Base-by-base conservation (phyloP, 2,329 filamentous ascomycete genomes). In the Alternaria novae-zelandiae region DNA sequence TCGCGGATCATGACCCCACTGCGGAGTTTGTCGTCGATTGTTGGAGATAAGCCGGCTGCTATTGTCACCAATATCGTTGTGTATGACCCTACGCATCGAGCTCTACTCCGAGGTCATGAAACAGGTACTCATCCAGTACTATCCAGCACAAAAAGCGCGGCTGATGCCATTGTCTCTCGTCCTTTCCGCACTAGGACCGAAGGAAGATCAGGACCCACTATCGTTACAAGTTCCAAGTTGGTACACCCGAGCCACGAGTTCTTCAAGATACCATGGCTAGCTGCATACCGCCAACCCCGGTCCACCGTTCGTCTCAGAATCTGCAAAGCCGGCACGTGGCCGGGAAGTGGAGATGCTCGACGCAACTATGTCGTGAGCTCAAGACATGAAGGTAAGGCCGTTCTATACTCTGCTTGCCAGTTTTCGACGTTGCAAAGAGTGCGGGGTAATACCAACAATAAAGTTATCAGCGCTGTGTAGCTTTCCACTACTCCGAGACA, bases 341-440 rank as follows among this genome's bases (percentile, higher is more conserved):
- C 36, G 36, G 36, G 36, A 41, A 50, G 43, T 61, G 43, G 20
- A 44, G 23, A 11, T 50, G 41, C 30, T 54, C 54, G 41, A 63
- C 47, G 47, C 26, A 51, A 5, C 15, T 21, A 13, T 28, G 20
- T 51, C 26, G 50, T 32, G 21, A 58, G 21, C 36, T 53, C 23
- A 51, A 17, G 51, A 54, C 43, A 61, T 43, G 55, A 54, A 57
- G n/a, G 47, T 15, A 32, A 21, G 26, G 17, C 59, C 61, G 46
- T 44, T 60, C 43, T 49, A 50, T 36, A 57, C 45, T 58, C 57
- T 67, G 51, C 56, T 67, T 62, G 66, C 66, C 61, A 17, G 47
- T 30, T 51, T n/a, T 32, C 26, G 8, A 51, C 4, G 17, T 21
- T 32, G 47, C 47, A 15, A 45, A 21, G 23, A 36, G 49, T 57